Evolutionary conservation across 1,139 yeast species (phyloP).

Genomic region (Eremothecium coryli): DNA sequence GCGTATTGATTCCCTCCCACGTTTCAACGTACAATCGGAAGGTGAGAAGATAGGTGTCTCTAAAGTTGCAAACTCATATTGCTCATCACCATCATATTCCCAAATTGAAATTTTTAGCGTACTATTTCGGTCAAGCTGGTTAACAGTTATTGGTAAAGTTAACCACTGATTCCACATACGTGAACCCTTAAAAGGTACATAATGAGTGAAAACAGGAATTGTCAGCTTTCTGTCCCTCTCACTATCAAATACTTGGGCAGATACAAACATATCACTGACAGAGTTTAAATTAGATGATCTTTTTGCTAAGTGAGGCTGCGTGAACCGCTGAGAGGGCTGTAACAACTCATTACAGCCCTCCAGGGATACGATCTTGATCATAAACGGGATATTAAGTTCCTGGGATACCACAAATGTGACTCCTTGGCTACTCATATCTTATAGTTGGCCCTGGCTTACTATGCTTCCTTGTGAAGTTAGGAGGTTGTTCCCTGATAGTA

Average conservation of each 20-base stretch:
- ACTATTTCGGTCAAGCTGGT: constrained; percentile 57
- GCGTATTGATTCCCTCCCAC: constrained; percentile 48
- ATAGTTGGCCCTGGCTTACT: too few species aligned
- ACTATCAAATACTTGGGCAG: constrained; percentile 53
- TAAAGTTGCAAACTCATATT: constrained; percentile 49
- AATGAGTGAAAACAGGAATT: constrained; percentile 57
- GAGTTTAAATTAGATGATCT: constrained; percentile 42
- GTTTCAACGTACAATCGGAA: constrained; percentile 40
- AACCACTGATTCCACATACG: constrained; percentile 55
- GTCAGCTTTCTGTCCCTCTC: constrained; percentile 44
- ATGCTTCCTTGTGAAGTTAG: too few species aligned
- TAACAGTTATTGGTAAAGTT: constrained; percentile 58
- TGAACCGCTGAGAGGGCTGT: constrained; percentile 46
- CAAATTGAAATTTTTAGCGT: constrained; percentile 53
- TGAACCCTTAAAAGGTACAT: constrained; percentile 45
- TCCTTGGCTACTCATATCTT: constrained; percentile 36
- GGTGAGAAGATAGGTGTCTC: constrained; percentile 50
- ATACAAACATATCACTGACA: constrained; percentile 54
- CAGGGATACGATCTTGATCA: constrained; percentile 38
- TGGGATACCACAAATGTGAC: constrained; percentile 68
- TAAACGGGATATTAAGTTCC: constrained; percentile 53
- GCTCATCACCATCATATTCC: constrained; percentile 51
- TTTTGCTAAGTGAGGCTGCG: constrained; percentile 44
- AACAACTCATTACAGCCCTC: constrained; percentile 43
- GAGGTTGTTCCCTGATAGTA: too few species aligned